Evolutionary conservation across 495 filamentous ascomycete species (phyloP), one percentile per base, ranked within the genome.

Genomic region (Tuber borchii): DNA sequence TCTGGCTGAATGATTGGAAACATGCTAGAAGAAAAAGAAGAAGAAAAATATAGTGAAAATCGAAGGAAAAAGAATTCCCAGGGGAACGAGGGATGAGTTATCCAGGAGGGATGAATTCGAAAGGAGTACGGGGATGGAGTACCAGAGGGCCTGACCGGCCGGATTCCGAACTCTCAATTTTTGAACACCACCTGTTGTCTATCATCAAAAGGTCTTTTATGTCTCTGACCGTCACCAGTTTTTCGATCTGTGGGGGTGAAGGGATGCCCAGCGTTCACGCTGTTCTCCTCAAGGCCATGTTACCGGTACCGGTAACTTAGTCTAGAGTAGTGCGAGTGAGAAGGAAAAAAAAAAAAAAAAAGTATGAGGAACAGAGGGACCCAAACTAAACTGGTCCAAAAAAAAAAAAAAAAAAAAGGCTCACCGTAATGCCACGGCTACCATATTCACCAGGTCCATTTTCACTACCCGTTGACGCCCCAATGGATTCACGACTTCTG

Each of bases 91-190:
- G 56, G 4, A 65, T 65, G 56, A 19, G 56, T 65, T 65, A 65
- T 65, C 26, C 56, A 16, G 56, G 56, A 65, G 56, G 56, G 26
- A 65, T 34, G 56, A 19, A 65, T 71, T 75, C 79, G 19, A 86
- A 87, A 81, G 83, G 39, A 12, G 46, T 46, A 72, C 68, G 77
- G 68, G 70, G 74, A 71, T 40, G 73, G 69, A 77, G 71, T 56
- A 12, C 48, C 48, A 65, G 56, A 68, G 46, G 42, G 76, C 72
- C 68, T 75, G 72, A 76, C 65, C 78, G 78, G 78, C 77, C 77
- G 73, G 77, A 79, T 79, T 79, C 78, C 78, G 73, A 79, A 79
- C 70, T 75, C 73, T 73, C 73, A 75, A 73, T 75, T 71, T 44
- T 73, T 76, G 73, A 79, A 79, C 73, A 77, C 78, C 78, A 79